These are phyloP conservation scores for Bipolaris cookei DNA, from an alignment of 2,329 filamentous ascomycete genomes.

Conservation along the genomic window DNA sequence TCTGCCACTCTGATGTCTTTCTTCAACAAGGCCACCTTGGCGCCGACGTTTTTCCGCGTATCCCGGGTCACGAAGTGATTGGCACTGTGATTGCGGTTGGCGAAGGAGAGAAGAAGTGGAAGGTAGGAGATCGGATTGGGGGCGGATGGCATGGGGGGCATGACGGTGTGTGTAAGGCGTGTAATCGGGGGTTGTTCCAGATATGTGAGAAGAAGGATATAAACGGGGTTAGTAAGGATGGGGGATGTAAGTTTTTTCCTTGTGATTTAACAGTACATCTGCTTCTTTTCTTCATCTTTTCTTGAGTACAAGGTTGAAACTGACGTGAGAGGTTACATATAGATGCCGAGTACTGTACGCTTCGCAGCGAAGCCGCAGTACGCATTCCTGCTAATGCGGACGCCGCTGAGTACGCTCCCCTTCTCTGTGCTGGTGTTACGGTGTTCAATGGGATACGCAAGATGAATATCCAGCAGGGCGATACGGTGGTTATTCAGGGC, in stretches of 20 bases:
- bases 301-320: neutral
- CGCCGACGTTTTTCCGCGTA: constrained; percentile 55
- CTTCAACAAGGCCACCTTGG: constrained; percentile 38
- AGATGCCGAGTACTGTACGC: constrained; percentile 66
- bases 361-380: constrained; percentile 66
- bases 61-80: constrained; percentile 75
- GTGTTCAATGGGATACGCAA: constrained; percentile 60
- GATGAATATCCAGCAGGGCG: constrained; percentile 55
- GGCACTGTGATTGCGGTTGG: constrained; percentile 70
- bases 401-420: constrained; percentile 54
- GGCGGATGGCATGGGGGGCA: constrained; percentile 73
- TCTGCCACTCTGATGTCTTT: constrained; percentile 68
- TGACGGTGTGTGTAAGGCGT: constrained; percentile 66
- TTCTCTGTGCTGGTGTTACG: constrained; percentile 59
- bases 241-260: constrained; percentile 62
- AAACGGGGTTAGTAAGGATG: constrained; percentile 70
- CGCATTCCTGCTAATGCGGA: constrained; percentile 57
- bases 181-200: constrained; percentile 69
- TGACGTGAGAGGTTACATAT: neutral
- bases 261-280: neutral
- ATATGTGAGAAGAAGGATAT: constrained; percentile 68
- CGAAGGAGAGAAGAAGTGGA: constrained; percentile 62
- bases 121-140: constrained; percentile 70
- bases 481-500: constrained; percentile 59
- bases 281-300: neutral